Base-by-base conservation (phyloP, 2,329 filamentous ascomycete genomes). In the Aspergillus ochraceus region DNA sequence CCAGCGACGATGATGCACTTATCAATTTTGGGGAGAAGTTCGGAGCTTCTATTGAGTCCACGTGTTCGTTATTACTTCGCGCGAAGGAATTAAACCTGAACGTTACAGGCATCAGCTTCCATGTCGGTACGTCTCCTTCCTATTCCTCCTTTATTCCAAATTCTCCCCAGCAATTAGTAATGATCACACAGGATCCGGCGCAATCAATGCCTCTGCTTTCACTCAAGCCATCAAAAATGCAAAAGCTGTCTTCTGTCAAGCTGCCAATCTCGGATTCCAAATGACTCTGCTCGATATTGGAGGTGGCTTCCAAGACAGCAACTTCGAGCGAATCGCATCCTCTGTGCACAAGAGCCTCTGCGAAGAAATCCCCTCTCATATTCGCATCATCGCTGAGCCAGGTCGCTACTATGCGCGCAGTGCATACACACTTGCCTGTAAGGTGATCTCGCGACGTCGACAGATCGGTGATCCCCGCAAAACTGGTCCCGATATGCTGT, bases 71-170 rank as follows among this genome's bases (percentile, higher is more conserved):
- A 1, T 51, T 72, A 2, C 20, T 57, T n/a, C 60, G 65, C 10
- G 68, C 70, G 6, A 58, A 54, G 58, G 66, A 70, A 14, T 55
- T 72, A 4, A 59, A 53, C 4, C 49, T 72, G 24, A 59, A 66
- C 19, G 59, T 72, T 11, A 54, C 65, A 14, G 70, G 70, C 0
- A 64, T 72, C n/a, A 70, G 69, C 26, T 72, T 72, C 32, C 70
- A 72, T 59, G 67, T 72, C 51, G 70, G 70, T 68, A 53, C 30
- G 59, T 50, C 2, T 5, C 11, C 36, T 12, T 14, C 32, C 32
- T 36, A 9, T 14, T 11, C 32, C 12, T 12, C 17, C 17, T 42
- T 42, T 3, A 8, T n/a, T 6, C 17, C 36, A 42, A 42, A 8
- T 5, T 8, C 14, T n/a, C 32, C 32, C 4, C 1, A n/a, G 6